These are phyloP conservation scores for Blastobotrys arbuscula DNA, from an alignment of 1,139 yeast genomes.

Conservation along the genomic window DNA sequence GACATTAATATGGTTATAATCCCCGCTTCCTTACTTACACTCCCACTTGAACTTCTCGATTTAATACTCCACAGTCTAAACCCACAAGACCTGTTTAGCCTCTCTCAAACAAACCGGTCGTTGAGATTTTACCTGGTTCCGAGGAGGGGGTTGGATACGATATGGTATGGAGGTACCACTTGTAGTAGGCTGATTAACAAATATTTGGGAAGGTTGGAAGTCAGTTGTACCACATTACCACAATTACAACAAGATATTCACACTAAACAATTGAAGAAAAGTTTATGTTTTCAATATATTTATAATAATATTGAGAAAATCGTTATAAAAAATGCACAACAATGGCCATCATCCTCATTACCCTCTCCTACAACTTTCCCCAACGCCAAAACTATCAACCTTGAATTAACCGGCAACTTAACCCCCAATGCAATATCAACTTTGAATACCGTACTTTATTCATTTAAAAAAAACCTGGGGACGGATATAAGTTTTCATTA, in stretches of 20 bases:
- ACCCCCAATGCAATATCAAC: not conserved
- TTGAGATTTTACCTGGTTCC: not conserved
- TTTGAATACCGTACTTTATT: too few species aligned
- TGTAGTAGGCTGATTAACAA: not conserved
- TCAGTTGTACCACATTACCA: not conserved
- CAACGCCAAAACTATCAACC: not conserved
- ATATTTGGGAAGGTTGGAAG: not conserved
- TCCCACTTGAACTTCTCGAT: constrained; percentile 1
- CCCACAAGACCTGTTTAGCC: not conserved
- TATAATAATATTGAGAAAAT: not conserved
- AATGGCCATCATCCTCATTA: not conserved
- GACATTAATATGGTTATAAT: too few species aligned
- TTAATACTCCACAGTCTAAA: not conserved
- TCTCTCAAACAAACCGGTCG: not conserved
- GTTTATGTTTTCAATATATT: not conserved
- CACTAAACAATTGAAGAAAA: not conserved
- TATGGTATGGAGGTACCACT: not conserved
- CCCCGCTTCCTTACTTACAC: too few species aligned
- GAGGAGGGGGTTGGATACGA: not conserved
- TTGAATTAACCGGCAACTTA: not conserved
- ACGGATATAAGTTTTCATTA: too few species aligned
- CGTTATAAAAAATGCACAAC: not conserved
- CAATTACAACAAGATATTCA: not conserved
- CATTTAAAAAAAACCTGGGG: too few species aligned
- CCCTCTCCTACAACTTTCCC: not conserved